phyloP scores from a whole-genome alignment of 1,284 basidiomycete species.

The Boletus sp. region DNA sequence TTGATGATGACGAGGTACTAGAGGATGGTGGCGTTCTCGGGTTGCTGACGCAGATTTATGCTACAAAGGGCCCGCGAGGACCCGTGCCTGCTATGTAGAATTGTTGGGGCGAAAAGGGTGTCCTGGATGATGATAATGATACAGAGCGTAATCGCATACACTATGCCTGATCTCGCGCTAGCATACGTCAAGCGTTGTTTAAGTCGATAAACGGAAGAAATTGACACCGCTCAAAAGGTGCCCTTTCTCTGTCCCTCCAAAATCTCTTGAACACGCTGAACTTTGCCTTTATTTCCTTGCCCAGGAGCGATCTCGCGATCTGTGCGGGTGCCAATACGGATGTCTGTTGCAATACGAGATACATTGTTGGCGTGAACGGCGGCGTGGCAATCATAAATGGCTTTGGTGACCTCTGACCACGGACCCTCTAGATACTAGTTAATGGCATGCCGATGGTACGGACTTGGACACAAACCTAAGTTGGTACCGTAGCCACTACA shows the following conservation, averaged over 20 bases:
- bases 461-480: constrained; percentile 50
- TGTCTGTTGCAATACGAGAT: constrained; percentile 79
- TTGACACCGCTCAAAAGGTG: not conserved
- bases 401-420: constrained; percentile 77
- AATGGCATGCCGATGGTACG: not conserved
- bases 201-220: not conserved
- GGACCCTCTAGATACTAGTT: constrained; percentile 62
- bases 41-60: constrained; percentile 76
- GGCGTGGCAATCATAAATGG: constrained; percentile 84
- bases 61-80: constrained; percentile 50
- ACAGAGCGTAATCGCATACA: not conserved
- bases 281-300: constrained; percentile 73
- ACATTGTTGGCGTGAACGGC: constrained; percentile 81
- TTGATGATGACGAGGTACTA: constrained; percentile 56
- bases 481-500: constrained; percentile 88
- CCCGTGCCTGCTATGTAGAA: constrained; percentile 48
- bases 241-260: constrained; percentile 42
- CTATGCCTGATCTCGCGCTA: not conserved
- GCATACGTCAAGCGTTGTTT: not conserved
- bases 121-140: not conserved
- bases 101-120: not conserved
- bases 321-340: constrained; percentile 86
- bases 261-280: constrained; percentile 78
- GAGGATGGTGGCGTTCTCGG: constrained; percentile 72
- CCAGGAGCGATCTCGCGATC: constrained; percentile 68